Evolutionary conservation across 106 monocot species (phyloP).

Genomic region (Platanthera zijinensis): DNA sequence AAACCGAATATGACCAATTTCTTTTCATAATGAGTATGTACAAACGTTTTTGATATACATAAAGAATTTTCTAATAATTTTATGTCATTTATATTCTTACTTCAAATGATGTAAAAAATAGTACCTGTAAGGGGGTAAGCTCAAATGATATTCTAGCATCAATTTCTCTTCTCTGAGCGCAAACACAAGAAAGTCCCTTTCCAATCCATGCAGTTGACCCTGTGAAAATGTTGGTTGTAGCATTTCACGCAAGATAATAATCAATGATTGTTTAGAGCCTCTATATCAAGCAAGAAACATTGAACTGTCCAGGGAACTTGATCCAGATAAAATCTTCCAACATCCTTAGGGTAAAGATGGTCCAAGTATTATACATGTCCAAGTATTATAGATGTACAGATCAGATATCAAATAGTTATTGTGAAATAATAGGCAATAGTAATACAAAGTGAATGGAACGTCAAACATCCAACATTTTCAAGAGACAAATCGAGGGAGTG

Average conservation of each 20-base stretch:
- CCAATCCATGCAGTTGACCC: slow-evolving; percentile 91
- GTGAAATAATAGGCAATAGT: not conserved
- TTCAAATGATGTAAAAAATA: slow-evolving; percentile 1
- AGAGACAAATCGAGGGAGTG: not conserved
- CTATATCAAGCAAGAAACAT: not conserved
- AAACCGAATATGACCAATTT: no score
- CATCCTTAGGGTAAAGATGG: no score
- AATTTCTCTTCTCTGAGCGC: slow-evolving; percentile 72
- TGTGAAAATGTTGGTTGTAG: slow-evolving; percentile 14
- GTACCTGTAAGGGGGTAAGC: slow-evolving; percentile 68
- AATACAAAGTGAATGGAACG: not conserved
- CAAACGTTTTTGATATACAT: not conserved
- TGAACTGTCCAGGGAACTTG: not conserved
- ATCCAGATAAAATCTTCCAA: no score
- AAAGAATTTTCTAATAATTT: not conserved
- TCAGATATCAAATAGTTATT: not conserved
- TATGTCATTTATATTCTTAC: not conserved
- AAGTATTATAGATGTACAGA: not conserved
- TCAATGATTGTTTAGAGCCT: not conserved
- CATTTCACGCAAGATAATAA: not conserved
- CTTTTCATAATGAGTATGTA: no score
- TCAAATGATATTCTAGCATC: slow-evolving; percentile 68
- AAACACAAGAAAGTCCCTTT: slow-evolving; percentile 83
- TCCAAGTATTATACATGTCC: not conserved
- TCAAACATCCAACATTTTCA: not conserved